Evolutionary conservation across 2,329 filamentous ascomycete species (phyloP).

Genomic region (Leptographium lundbergii): DNA sequence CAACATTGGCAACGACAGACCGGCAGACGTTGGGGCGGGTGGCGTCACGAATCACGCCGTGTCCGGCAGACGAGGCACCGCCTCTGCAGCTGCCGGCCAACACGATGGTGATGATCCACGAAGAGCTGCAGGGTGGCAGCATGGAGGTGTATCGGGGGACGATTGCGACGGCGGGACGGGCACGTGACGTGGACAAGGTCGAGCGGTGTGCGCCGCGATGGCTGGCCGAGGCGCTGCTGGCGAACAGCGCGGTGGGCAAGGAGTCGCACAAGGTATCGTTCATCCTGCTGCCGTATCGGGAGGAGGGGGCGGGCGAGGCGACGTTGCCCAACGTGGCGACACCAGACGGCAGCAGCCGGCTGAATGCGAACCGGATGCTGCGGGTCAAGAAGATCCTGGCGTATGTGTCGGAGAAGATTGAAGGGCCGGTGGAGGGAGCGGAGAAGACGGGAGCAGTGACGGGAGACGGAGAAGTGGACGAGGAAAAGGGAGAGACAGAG

Average conservation of each 20-base stretch:
- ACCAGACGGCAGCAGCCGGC: conserved; percentile 69
- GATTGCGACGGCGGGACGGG: conserved; percentile 55
- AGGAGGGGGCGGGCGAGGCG: conserved; percentile 23
- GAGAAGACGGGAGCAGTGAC: neutral
- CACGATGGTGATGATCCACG: conserved; percentile 56
- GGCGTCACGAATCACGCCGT: conserved; percentile 54
- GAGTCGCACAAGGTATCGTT: conserved; percentile 97
- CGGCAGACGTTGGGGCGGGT: conserved; percentile 39
- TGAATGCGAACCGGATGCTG: conserved; percentile 96
- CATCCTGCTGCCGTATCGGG: conserved; percentile 69
- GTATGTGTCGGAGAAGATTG: conserved; percentile 87
- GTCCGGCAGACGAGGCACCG: conserved; percentile 60
- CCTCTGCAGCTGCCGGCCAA: conserved; percentile 55
- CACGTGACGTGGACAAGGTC: conserved; percentile 62
- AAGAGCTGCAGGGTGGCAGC: conserved; percentile 54
- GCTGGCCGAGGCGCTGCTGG: conserved; percentile 76
- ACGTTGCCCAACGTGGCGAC: conserved; percentile 59
- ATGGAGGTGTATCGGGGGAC: conserved; percentile 88
- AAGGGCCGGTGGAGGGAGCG: conserved; percentile 22
- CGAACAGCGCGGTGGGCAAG: conserved; percentile 73
- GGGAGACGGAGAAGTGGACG: neutral
- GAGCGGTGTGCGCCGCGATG: conserved; percentile 83
- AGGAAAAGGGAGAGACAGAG: conserved; percentile 23
- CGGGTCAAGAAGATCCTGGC: conserved; percentile 86
- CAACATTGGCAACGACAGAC: neutral